phyloP scores from a whole-genome alignment of 257 asterid genomes.

The Jasminum sambac region DNA sequence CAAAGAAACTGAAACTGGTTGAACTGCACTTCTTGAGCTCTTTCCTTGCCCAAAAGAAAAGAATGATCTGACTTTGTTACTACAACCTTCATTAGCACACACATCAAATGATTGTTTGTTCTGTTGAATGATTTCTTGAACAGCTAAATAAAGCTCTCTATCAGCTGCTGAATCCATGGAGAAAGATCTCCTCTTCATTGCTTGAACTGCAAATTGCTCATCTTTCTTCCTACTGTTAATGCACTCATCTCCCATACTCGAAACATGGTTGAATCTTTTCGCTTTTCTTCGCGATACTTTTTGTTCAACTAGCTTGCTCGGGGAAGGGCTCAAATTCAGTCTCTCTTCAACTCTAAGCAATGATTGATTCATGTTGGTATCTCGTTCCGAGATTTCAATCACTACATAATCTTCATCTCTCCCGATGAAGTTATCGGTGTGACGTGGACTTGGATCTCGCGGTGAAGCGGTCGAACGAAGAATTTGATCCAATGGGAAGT shows the following conservation, averaged over 20 bases:
- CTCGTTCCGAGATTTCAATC: slow-evolving; percentile 53
- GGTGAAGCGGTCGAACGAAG: slow-evolving; percentile 38
- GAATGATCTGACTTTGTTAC: slow-evolving; percentile 61
- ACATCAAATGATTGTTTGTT: slow-evolving; percentile 29
- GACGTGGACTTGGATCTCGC: slow-evolving; percentile 27
- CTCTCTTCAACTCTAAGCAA: slow-evolving; percentile 31
- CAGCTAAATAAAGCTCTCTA: slow-evolving; percentile 57
- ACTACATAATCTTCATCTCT: slow-evolving; percentile 74
- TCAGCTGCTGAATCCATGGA: slow-evolving; percentile 91
- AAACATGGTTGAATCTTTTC: slow-evolving; percentile 33
- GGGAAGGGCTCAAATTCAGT: slow-evolving; percentile 33
- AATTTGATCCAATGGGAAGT: slow-evolving; percentile 28
- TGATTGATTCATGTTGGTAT: slow-evolving; percentile 18
- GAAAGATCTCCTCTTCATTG: slow-evolving; percentile 72
- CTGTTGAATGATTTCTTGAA: slow-evolving; percentile 53
- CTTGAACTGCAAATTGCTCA: slow-evolving; percentile 55
- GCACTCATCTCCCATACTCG: slow-evolving; percentile 84
- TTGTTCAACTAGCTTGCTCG: slow-evolving; percentile 28
- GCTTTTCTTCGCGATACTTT: slow-evolving; percentile 28
- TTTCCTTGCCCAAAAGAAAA: slow-evolving; percentile 79
- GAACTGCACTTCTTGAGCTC: slow-evolving; percentile 71
- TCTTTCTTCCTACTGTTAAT: slow-evolving; percentile 59
- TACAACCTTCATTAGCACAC: slow-evolving; percentile 40
- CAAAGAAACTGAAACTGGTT: slow-evolving; percentile 51
- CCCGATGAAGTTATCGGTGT: slow-evolving; percentile 23